A percentile compares a stretch with the other conserved stretches of the same genome.
Evolutionary conservation across 1,284 basidiomycete genomes (phyloP).

Genomic region (Trichosporon sp.): DNA sequence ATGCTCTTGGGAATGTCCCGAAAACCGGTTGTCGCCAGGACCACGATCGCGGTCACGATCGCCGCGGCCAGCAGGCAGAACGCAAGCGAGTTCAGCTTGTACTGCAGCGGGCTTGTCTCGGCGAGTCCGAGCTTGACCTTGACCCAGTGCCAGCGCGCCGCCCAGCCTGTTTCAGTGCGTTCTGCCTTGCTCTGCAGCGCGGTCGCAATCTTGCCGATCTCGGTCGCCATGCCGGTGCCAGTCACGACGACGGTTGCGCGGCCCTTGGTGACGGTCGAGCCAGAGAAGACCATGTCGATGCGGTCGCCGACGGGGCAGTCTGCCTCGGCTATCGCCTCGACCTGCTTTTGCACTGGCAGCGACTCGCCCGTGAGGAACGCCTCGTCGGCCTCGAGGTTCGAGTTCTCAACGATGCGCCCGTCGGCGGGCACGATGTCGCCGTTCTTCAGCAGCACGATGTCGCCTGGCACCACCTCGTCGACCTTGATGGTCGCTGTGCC

Average conservation of each 20-base stretch:
- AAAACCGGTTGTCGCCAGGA: constrained; percentile 58
- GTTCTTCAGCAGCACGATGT: constrained; percentile 58
- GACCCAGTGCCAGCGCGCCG: constrained; percentile 42
- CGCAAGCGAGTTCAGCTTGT: constrained; percentile 60
- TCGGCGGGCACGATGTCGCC: constrained; percentile 63
- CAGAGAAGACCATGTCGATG: constrained; percentile 54
- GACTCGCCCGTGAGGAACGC: constrained; percentile 66
- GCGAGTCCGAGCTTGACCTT: constrained; percentile 51
- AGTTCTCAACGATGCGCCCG: constrained; percentile 51
- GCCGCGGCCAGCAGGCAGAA: constrained; percentile 59
- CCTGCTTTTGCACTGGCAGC: constrained; percentile 62
- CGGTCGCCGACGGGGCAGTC: constrained; percentile 55
- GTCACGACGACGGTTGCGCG: constrained; percentile 60
- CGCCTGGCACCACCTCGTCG: constrained; percentile 61
- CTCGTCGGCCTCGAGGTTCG: constrained; percentile 60
- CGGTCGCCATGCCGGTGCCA: constrained; percentile 63
- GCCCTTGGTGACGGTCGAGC: constrained; percentile 63
- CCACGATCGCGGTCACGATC: constrained; percentile 58
- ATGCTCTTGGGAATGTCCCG: constrained; percentile 49
- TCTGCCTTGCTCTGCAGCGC: constrained; percentile 51
- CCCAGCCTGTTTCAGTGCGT: constrained; percentile 44
- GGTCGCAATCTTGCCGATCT: constrained; percentile 60
- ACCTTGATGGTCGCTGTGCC: constrained; percentile 55
- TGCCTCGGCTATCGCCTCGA: constrained; percentile 48
- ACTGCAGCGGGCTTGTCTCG: constrained; percentile 59